Base-by-base conservation (phyloP, 371 early-diverging fungal species). In the Umbelopsis sp. region DNA sequence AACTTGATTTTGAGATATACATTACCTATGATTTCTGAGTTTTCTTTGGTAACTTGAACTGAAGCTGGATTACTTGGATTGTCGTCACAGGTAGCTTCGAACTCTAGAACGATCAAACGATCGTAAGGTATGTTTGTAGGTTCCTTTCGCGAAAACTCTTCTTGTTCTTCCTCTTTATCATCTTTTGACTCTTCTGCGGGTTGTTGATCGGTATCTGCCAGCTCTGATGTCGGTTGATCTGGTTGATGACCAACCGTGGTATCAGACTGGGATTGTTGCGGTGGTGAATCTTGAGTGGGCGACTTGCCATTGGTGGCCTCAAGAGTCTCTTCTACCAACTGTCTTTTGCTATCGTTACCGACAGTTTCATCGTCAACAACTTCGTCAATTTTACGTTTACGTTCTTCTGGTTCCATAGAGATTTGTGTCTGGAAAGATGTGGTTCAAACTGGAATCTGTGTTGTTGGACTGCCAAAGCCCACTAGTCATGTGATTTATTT, bases 81-180 rank as follows among this genome's bases (percentile, higher is more conserved):
- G 66, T 91, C 91, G 73, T 92, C 91, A 71, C 91, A 89, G 16
- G 92, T 93, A 4, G 90, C 87, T 74, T 90, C 90, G 46, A 90
- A 77, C 70, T 90, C 86, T n/a, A 92, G 77, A 32, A 90, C 80
- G 64, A 93, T 84, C 37, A 89, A 79, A 63, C 83, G 85, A 65
- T 91, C 87, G 77, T 85, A 83, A 44, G 84, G 84, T 45, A 84
- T 68, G 8, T 69, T 68, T 3, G 80, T 76, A 57, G 57, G 57
- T 35, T 57, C 57, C 29, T 57, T 9, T 35, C 57, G 57, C 18
- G 57, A 35, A 35, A 37, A 57, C 14, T 57, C 57, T 16, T 11
- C 3, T 37, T 57, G 32, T 25, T 53, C 57, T 53, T 53, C 53
- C 37, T 57, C n/a, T 16, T 32, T 18, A 16, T 35, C 35, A 18